A percentile compares a stretch with the other conserved stretches of the same genome.
phyloP scores from a whole-genome alignment of 2,329 filamentous ascomycete genomes.

The Penicillium sp. region DNA sequence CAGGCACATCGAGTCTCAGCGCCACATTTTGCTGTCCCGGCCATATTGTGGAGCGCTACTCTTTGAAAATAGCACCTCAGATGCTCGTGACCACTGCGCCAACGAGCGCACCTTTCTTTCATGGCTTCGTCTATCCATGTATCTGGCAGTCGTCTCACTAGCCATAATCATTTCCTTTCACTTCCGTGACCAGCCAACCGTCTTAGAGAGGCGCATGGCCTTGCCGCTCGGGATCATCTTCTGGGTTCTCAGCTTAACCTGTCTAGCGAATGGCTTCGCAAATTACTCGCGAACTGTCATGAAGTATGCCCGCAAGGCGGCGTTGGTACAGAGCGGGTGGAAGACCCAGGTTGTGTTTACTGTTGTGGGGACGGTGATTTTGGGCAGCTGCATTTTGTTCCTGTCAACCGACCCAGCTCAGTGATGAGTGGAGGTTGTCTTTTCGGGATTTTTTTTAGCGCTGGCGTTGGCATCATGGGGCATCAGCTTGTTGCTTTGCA shows the following conservation, averaged over 20 bases:
- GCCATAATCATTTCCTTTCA: constrained; percentile 95
- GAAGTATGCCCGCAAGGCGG: constrained; percentile 75
- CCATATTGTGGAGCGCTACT: constrained; percentile 62
- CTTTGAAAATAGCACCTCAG: constrained; percentile 67
- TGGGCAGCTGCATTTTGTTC: constrained; percentile 49
- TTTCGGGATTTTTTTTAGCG: neutral
- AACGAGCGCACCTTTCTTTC: constrained; percentile 79
- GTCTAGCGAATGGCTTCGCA: constrained; percentile 72
- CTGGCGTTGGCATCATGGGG: constrained; percentile 2
- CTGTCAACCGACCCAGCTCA: constrained; percentile 42
- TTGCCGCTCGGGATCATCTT: constrained; percentile 85
- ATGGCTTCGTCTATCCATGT: constrained; percentile 84
- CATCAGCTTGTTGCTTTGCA: neutral
- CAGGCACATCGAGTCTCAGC: constrained; percentile 33
- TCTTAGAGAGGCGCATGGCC: constrained; percentile 73
- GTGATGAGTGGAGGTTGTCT: neutral
- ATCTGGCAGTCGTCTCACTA: constrained; percentile 85
- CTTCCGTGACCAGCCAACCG: constrained; percentile 70
- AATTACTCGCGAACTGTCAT: constrained; percentile 87
- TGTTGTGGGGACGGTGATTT: constrained; percentile 45
- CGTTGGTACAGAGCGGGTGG: constrained; percentile 90
- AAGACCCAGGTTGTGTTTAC: constrained; percentile 79
- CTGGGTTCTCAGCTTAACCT: constrained; percentile 79
- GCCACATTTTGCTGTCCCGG: constrained; percentile 53
- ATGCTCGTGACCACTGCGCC: constrained; percentile 67